These are phyloP conservation scores for Diutina rugosa DNA, from an alignment of 1,139 yeast species.

Conservation along the genomic window DNA sequence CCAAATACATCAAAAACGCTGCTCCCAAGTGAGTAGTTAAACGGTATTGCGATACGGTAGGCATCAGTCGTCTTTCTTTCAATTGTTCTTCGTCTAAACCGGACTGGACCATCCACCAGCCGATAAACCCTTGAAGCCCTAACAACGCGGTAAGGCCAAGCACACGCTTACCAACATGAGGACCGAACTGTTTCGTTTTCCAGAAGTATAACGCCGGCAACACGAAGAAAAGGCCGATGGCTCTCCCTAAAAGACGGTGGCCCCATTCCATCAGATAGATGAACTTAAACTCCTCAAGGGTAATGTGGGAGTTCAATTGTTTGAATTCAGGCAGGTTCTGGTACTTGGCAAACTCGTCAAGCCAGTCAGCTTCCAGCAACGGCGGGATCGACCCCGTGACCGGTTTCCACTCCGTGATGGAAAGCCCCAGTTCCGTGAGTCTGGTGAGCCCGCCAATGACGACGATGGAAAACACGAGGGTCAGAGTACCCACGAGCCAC, in stretches of 20 bases:
- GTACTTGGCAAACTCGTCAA: slow-evolving; percentile 69
- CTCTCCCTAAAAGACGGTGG: slow-evolving; percentile 84
- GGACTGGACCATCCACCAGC: slow-evolving; percentile 99
- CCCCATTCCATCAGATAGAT: slow-evolving; percentile 98
- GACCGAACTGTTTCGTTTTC: slow-evolving; percentile 49
- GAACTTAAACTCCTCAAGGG: slow-evolving; percentile 87
- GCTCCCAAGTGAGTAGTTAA: slow-evolving; percentile 91
- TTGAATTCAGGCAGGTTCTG: slow-evolving; percentile 83
- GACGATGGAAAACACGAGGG: slow-evolving; percentile 87
- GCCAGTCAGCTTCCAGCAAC: slow-evolving; percentile 68
- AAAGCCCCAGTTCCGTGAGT: slow-evolving; percentile 87
- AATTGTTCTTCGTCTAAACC: slow-evolving; percentile 80
- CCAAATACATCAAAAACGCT: slow-evolving; percentile 78
- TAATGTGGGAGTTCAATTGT: slow-evolving; percentile 79
- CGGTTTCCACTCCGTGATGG: slow-evolving; percentile 98
- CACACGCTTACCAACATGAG: slow-evolving; percentile 55
- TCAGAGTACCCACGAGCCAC: slow-evolving; percentile 86
- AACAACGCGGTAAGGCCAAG: slow-evolving; percentile 62
- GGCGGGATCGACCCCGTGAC: slow-evolving; percentile 95
- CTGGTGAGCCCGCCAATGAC: slow-evolving; percentile 95
- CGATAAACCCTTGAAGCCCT: slow-evolving; percentile 90
- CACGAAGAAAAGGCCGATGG: slow-evolving; percentile 73
- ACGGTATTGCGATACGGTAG: slow-evolving; percentile 93
- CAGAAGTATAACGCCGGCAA: slow-evolving; percentile 81
- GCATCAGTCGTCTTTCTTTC: slow-evolving; percentile 72